Base-by-base conservation (phyloP, 75 land plant species). In the Gnetum montanum region DNA sequence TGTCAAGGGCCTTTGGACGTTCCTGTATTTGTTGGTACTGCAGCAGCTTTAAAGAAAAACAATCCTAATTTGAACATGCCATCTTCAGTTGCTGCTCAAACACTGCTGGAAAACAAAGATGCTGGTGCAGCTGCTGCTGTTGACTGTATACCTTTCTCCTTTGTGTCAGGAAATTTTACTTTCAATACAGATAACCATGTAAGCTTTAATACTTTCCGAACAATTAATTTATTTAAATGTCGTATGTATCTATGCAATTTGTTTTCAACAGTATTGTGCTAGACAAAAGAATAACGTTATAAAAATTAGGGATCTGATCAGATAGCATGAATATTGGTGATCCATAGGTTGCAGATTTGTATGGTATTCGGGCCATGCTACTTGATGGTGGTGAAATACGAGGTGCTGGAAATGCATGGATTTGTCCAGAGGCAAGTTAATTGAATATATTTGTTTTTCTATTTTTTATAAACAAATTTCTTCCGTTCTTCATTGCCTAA, bases 371-470 rank as follows among this genome's bases (percentile, higher is more conserved):
- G 65, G 92, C 83, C 31, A 80, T 47, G 27, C 99, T 95, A 46
- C 73, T 86, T 25, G 96, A 95, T 81, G 99, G 97, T 49, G 99
- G 99, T 54, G 97, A 95, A 69, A 81, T 95, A 63, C 88, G 97
- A 8, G 99, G 99, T 25, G 96, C 92, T 34, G 99, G 99, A 41
- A 82, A 84, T 75, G 75, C 86, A 31, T 95, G 99, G 99, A 85
- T 95, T 43, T 95, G 99, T 52, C 86, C 81, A 49, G 99, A 95
- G 96, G 99, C 90, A 56, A n/a, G 33, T 26, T 10, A 41, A 45
- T 41, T 2, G 13, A 15, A 18, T 22, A 23, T 23, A 24, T 6
- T 57, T 57, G 25, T 15, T 57, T 12, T 37, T 57, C 3, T 49
- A 19, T 49, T 49, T 4, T 3, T 49, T 13, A 49, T 23, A 40